phyloP scores from a whole-genome alignment of 2,329 filamentous ascomycete genomes.

The Fusarium abutilonis region DNA sequence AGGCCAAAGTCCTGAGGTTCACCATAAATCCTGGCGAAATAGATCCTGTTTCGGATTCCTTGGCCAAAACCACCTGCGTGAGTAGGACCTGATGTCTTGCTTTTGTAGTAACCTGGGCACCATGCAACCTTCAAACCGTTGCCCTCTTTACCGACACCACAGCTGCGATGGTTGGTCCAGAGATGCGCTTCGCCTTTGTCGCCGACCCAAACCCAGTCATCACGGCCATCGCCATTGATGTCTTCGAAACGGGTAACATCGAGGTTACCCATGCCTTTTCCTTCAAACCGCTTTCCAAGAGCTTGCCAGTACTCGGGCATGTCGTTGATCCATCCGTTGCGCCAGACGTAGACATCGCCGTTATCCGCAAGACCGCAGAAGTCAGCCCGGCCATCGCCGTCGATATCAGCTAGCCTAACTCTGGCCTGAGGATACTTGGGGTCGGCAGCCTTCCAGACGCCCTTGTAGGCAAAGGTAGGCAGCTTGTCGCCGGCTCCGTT shows the following conservation, averaged over 20 bases:
- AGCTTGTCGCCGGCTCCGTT: not conserved
- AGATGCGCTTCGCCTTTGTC: slow-evolving; percentile 22
- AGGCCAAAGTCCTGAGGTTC: not conserved
- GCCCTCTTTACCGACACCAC: slow-evolving; percentile 14
- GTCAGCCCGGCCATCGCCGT: slow-evolving; percentile 5
- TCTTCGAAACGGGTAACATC: slow-evolving; percentile 38
- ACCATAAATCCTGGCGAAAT: slow-evolving; percentile 25
- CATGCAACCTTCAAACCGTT: slow-evolving; percentile 38
- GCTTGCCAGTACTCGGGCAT: slow-evolving; percentile 45
- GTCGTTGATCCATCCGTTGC: slow-evolving; percentile 10
- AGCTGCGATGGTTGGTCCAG: slow-evolving; percentile 41
- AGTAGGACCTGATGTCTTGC: slow-evolving; percentile 19
- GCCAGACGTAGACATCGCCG: slow-evolving; percentile 6
- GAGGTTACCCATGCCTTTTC: slow-evolving; percentile 35
- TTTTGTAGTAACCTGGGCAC: slow-evolving; percentile 23
- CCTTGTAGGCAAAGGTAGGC: not conserved
- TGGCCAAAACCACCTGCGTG: slow-evolving; percentile 6
- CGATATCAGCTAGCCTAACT: slow-evolving; percentile 1
- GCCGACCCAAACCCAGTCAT: slow-evolving; percentile 40
- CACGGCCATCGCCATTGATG: slow-evolving; percentile 30
- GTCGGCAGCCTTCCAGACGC: not conserved
- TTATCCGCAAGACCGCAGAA: not conserved
- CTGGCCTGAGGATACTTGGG: not conserved
- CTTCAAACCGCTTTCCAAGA: slow-evolving; percentile 40
- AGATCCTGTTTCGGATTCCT: slow-evolving; percentile 6